A percentile compares a stretch with the other conserved stretches of the same genome.
phyloP scores from a whole-genome alignment of 305 asterid genomes.

The Ilex paraguariensis region DNA sequence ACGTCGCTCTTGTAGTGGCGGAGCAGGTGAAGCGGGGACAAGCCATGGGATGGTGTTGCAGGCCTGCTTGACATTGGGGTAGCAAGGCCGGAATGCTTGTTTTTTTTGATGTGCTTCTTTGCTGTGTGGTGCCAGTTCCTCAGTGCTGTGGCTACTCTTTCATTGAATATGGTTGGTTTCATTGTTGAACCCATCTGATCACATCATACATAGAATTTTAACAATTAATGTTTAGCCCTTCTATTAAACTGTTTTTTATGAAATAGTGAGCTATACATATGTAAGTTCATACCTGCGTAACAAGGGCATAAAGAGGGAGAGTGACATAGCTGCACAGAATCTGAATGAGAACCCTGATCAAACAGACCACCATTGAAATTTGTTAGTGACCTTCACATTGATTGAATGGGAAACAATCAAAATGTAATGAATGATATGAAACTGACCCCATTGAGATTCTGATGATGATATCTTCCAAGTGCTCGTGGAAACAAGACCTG shows the following conservation, averaged over 20 bases:
- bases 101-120: slow-evolving; percentile 58
- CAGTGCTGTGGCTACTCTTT: slow-evolving; percentile 66
- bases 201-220: background rate
- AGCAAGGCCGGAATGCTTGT: slow-evolving; percentile 29
- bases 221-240: too few relatives aligned
- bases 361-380: background rate
- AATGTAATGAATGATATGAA: background rate
- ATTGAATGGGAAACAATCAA: background rate
- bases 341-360: slow-evolving; percentile 54
- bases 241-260: too few relatives aligned
- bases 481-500: slow-evolving; percentile 75
- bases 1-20: slow-evolving; percentile 38
- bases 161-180: slow-evolving; percentile 93
- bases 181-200: slow-evolving; percentile 86
- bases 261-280: background rate
- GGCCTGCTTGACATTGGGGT: slow-evolving; percentile 64
- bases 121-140: slow-evolving; percentile 86
- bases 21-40: slow-evolving; percentile 77
- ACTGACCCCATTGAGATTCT: slow-evolving; percentile 68
- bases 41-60: slow-evolving; percentile 48
- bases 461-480: slow-evolving; percentile 59
- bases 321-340: slow-evolving; percentile 77
- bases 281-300: slow-evolving; percentile 51
- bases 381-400: background rate
- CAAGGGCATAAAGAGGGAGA: slow-evolving; percentile 82